Evolutionary conservation across 176 grass and related monocot genomes (phyloP).

Genomic region (Bolboschoenus planiculmis): DNA sequence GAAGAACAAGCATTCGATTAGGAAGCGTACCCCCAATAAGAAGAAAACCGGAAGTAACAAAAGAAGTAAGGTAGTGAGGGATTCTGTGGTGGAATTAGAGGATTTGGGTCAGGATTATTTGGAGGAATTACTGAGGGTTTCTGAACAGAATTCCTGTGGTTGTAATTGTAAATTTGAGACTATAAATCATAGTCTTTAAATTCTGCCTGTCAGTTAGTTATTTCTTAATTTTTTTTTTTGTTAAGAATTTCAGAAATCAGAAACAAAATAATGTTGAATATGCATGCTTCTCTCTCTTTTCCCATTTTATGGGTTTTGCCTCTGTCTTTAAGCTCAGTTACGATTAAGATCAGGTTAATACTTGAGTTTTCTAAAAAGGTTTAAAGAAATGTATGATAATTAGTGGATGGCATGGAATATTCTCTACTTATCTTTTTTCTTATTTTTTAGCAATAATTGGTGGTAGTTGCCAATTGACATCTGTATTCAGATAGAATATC

Average conservation of each 20-base stretch:
- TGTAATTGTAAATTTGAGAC: slow-evolving; percentile 11
- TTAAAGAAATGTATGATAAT: neutral
- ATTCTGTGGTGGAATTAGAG: slow-evolving; percentile 55
- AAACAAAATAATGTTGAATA: neutral
- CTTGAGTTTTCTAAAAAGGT: neutral
- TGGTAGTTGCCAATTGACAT: neutral
- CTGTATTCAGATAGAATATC: neutral
- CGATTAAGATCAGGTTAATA: neutral
- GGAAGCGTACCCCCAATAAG: slow-evolving; percentile 35
- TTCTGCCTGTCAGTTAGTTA: neutral
- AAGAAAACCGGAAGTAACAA: slow-evolving; percentile 14
- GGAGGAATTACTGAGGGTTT: slow-evolving; percentile 65
- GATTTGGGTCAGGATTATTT: slow-evolving; percentile 68
- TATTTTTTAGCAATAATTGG: neutral
- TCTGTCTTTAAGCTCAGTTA: too few species aligned
- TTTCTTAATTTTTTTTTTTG: slow-evolving; percentile 9
- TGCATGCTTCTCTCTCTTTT: neutral
- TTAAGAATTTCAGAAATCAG: neutral
- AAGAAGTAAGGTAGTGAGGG: neutral
- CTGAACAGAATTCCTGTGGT: slow-evolving; percentile 15
- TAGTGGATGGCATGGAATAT: too few species aligned
- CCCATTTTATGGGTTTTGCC: neutral
- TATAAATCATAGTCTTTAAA: neutral
- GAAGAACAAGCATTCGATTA: slow-evolving; percentile 59
- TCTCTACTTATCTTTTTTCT: neutral